Base-by-base conservation (phyloP, 805 yeast genomes). In the Teunomyces kruisii region DNA sequence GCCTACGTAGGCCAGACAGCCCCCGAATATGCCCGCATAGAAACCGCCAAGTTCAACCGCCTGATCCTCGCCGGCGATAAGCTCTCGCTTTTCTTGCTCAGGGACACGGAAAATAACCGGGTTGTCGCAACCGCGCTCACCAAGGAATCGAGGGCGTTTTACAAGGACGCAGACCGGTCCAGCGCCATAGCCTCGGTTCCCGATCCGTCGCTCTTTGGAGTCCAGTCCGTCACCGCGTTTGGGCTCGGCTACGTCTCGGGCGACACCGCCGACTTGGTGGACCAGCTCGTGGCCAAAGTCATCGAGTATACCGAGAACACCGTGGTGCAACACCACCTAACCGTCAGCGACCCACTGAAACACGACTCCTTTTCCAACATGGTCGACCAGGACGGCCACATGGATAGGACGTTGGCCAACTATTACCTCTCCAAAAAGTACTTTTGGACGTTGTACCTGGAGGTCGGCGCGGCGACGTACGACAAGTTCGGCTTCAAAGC, bases 391-490 rank as follows among this genome's bases (percentile, higher is more conserved):
- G 56, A 62, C 37, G 68, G 70, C 2, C 27, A 47, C 10, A 32
- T 69, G 9, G 74, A 70, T 44, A 17, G 35, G 4, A 44, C 47
- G 9, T 57, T 70, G 54, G 70, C 68, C 29, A 55, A 57, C 41
- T 62, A 70, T 43, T 63, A 67, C 44, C 54, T 70, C 49, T 48
- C 65, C 32, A 66, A 67, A 42, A 50, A 67, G 44, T 70, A 67
- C 50, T 60, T 67, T 40, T 71, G 75, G 75, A 54, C 52, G 40
- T 71, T 88, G 42, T 88, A 87, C 72, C 84, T 92, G 49, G 94
- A 84, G 40, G 80, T 86, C 15, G 92, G 86, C 12, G 75, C 72
- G 27, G 87, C 76, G n/a, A n/a, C n/a, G 53, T 89, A 89, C 61
- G 66, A 72, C 30, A 67, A 72, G 50, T 79, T 84, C 51, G 96